phyloP scores from a whole-genome alignment of 768 basidiomycete species.

The Rhodotorula graminis region DNA sequence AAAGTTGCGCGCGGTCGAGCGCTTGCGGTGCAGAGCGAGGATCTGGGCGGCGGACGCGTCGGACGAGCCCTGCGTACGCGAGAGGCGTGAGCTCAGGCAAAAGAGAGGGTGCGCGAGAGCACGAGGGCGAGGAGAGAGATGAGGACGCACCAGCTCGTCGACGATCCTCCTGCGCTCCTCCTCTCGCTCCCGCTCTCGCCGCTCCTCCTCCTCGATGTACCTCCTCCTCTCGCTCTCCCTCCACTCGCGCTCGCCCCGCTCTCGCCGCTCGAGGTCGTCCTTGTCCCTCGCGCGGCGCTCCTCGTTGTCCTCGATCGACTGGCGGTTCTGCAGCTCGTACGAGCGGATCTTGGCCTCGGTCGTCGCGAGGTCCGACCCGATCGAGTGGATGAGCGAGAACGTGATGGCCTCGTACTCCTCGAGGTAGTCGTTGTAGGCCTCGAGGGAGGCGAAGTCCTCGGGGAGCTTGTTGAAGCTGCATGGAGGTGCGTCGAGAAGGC shows the following conservation, averaged over 20 bases:
- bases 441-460: constrained; percentile 77
- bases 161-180: constrained; percentile 27
- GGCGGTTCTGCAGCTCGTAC: constrained; percentile 75
- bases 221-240: constrained; percentile 22
- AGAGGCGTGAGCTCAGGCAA: neutral
- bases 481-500: neutral
- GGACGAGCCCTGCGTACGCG: constrained; percentile 16
- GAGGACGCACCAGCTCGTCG: constrained; percentile 10
- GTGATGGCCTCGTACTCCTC: constrained; percentile 90
- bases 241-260: constrained; percentile 54
- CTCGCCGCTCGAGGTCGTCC: constrained; percentile 55
- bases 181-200: constrained; percentile 45
- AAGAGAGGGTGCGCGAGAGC: neutral
- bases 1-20: constrained; percentile 18
- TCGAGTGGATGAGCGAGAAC: constrained; percentile 40
- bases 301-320: constrained; percentile 71
- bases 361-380: constrained; percentile 25
- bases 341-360: constrained; percentile 69
- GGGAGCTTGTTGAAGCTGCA: constrained; percentile 85
- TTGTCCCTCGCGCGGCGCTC: constrained; percentile 34
- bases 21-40: constrained; percentile 21
- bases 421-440: constrained; percentile 87
- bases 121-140: neutral
- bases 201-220: constrained; percentile 31
- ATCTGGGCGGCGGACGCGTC: neutral